phyloP scores from a whole-genome alignment of 768 basidiomycete genomes.

The Russula sp. region DNA sequence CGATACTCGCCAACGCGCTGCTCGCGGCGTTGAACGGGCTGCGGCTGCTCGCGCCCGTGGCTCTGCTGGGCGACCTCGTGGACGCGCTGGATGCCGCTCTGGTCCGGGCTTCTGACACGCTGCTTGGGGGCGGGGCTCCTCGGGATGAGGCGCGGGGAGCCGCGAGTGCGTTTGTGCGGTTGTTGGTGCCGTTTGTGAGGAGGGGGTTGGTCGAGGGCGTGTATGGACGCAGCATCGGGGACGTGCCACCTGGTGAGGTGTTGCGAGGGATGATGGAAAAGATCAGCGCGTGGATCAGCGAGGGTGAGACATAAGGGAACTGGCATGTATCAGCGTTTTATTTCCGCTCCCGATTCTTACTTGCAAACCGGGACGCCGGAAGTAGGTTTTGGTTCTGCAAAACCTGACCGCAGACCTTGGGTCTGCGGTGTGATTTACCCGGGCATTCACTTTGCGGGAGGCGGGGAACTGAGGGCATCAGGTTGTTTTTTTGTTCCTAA shows the following conservation, averaged over 20 bases:
- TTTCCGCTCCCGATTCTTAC: too few species aligned
- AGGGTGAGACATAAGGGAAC: not conserved
- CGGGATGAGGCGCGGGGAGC: conserved; percentile 29
- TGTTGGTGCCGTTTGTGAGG: conserved; percentile 61
- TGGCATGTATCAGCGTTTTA: too few species aligned
- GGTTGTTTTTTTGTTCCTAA: too few species aligned
- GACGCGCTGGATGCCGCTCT: conserved; percentile 47
- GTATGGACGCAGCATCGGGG: conserved; percentile 37
- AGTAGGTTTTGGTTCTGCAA: too few species aligned
- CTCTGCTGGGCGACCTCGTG: conserved; percentile 44
- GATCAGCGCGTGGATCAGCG: not conserved
- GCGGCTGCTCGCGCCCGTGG: conserved; percentile 69
- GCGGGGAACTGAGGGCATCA: too few species aligned
- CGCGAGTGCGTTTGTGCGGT: conserved; percentile 48
- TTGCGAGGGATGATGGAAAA: conserved; percentile 1
- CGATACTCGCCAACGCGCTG: conserved; percentile 60
- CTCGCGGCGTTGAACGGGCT: conserved; percentile 71
- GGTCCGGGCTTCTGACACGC: conserved; percentile 35
- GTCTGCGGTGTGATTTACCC: too few species aligned
- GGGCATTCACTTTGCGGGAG: too few species aligned
- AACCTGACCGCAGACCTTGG: too few species aligned
- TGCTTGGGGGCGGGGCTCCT: conserved; percentile 34
- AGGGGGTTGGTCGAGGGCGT: conserved; percentile 72
- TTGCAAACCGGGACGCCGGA: too few species aligned
- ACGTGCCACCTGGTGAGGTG: not conserved